These are phyloP conservation scores for Leishmania lainsoni DNA, from an alignment of 208 protist genomes.

Conservation along the genomic window DNA sequence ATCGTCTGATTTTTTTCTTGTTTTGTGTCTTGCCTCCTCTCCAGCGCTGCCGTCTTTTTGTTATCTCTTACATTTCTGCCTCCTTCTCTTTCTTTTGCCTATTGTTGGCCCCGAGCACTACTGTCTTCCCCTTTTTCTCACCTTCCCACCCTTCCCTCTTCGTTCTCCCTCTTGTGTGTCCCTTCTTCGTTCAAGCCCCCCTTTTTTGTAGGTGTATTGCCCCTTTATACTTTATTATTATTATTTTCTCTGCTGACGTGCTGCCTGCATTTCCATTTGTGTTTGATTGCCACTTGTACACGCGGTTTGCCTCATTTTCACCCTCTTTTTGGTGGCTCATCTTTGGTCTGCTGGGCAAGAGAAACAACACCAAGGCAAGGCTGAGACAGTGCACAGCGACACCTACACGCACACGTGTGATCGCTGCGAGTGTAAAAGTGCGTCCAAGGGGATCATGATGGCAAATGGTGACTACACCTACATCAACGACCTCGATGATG, in stretches of 20 bases:
- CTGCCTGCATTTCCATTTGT: not conserved
- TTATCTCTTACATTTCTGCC: no score
- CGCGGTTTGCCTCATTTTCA: not conserved
- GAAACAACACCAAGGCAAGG: not conserved
- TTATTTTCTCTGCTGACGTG: not conserved
- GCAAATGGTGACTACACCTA: constrained; percentile 30
- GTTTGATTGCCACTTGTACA: not conserved
- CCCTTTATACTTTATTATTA: not conserved
- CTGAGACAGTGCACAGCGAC: not conserved
- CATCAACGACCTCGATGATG: constrained; percentile 33
- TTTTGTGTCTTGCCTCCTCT: not conserved
- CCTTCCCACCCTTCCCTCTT: not conserved
- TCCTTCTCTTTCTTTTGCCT: not conserved
- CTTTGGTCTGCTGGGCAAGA: not conserved
- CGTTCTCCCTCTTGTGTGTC: not conserved
- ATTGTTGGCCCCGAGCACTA: not conserved
- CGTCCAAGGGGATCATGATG: constrained; percentile 2
- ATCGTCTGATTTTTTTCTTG: not conserved
- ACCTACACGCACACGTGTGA: not conserved
- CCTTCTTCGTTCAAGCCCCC: not conserved
- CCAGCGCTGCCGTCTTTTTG: not conserved
- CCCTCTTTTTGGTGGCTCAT: not conserved
- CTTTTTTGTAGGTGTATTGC: not conserved
- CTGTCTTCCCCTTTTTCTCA: no score
- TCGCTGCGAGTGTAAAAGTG: not conserved